Conservation (phyloP, 164 flowering plant species). For the Vitis riparia region DNA sequence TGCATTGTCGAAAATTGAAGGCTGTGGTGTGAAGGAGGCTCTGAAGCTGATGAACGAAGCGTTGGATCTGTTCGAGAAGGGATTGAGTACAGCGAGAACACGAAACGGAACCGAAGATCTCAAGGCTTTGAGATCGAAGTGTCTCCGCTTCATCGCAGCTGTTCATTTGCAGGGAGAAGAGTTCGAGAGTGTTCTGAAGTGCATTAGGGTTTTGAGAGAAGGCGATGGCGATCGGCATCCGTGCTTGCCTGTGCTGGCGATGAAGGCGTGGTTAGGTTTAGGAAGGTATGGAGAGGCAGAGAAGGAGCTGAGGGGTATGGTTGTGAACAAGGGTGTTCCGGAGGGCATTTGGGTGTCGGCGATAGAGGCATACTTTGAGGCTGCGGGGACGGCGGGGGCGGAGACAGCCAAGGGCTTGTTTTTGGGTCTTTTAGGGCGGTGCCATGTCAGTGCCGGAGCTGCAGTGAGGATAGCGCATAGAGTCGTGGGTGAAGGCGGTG, state of each 20-base stretch:
- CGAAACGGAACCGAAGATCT: constrained; percentile 44
- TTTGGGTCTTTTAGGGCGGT: constrained; percentile 70
- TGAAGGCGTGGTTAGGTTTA: constrained; percentile 92
- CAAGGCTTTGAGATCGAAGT: constrained; percentile 48
- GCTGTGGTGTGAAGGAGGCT: constrained; percentile 40
- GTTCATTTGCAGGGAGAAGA: constrained; percentile 79
- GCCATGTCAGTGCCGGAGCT: constrained; percentile 74
- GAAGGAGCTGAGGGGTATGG: constrained; percentile 87
- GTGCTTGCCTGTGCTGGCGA: constrained; percentile 73
- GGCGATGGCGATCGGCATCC: constrained; percentile 55
- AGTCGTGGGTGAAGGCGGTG: constrained; percentile 41
- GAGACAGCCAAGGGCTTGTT: constrained; percentile 79
- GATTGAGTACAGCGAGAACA: constrained; percentile 42
- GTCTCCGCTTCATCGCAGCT: constrained; percentile 83
- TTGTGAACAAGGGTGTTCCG: constrained; percentile 67
- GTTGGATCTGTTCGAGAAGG: constrained; percentile 78
- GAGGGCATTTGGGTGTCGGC: constrained; percentile 90
- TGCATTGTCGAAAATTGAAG: constrained; percentile 35
- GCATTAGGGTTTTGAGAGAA: constrained; percentile 81
- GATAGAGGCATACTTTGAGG: constrained; percentile 74
- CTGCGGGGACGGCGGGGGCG: constrained; percentile 73
- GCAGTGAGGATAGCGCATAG: constrained; percentile 68
- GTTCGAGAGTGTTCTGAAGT: constrained; percentile 84
- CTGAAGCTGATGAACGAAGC: constrained; percentile 85
- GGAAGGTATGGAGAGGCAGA: constrained; percentile 80